Conservation (phyloP, 2,329 filamentous ascomycete species). For the Monosporascus sp. region DNA sequence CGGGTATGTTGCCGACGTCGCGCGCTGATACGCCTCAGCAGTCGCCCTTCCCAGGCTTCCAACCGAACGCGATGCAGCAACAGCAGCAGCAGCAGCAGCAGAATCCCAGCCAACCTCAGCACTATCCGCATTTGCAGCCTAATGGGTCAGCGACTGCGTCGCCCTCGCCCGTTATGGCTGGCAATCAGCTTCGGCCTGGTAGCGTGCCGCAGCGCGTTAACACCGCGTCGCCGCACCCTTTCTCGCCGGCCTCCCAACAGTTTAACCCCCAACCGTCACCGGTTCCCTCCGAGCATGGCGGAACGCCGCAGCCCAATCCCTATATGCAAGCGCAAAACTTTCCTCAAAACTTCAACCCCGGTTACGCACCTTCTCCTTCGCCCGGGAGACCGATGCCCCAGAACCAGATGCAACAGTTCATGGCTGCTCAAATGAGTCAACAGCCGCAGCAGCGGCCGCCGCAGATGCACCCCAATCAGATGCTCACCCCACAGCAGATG, state of each 20-base stretch:
- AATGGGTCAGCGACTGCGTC: slow-evolving; percentile 79
- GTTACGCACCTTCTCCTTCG: slow-evolving; percentile 52
- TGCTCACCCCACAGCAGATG: slow-evolving; percentile 37
- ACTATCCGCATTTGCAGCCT: slow-evolving; percentile 78
- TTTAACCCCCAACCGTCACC: slow-evolving; percentile 70
- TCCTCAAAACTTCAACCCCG: slow-evolving; percentile 52
- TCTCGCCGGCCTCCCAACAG: slow-evolving; percentile 71
- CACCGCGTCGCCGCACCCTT: slow-evolving; percentile 88
- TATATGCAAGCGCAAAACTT: slow-evolving; percentile 59
- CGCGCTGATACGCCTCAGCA: slow-evolving; percentile 91
- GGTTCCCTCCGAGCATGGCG: slow-evolving; percentile 67
- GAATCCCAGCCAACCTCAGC: slow-evolving; percentile 59
- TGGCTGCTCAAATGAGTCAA: slow-evolving; percentile 31
- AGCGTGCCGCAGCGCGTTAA: slow-evolving; percentile 75
- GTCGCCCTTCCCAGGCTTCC: slow-evolving; percentile 65
- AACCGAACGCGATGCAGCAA: slow-evolving; percentile 56
- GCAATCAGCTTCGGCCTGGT: slow-evolving; percentile 68
- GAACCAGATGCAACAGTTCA: slow-evolving; percentile 22
- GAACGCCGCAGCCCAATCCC: slow-evolving; percentile 69
- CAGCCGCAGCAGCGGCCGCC: slow-evolving; percentile 33
- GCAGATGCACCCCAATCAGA: slow-evolving; percentile 30
- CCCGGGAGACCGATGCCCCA: slow-evolving; percentile 52
- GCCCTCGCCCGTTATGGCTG: slow-evolving; percentile 81
- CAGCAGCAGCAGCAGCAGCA: slow-evolving; percentile 45
- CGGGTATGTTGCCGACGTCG: slow-evolving; percentile 70